Evolutionary conservation across 2,329 filamentous ascomycete genomes (phyloP), one percentile per base, ranked within the genome.

Genomic region (Aspergillus quadrilineatus): DNA sequence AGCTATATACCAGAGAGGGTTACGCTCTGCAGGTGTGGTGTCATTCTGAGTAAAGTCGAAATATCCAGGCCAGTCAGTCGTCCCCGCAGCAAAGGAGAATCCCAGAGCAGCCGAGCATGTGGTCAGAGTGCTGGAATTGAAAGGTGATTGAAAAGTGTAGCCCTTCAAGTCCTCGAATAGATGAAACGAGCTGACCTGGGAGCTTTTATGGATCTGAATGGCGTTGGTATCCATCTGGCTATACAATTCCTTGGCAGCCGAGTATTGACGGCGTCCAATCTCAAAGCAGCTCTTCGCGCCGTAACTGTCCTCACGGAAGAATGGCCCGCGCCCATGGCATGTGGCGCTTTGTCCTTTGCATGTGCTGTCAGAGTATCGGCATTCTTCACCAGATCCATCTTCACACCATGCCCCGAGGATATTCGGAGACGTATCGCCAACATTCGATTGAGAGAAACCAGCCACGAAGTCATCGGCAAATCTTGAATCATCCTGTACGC

Each of bases 11-110:
- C 93, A 97, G 4, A 97, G 75, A 0, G 91, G 91, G 61, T 89
- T 92, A 22, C 82, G 83, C 41, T 87, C 82, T 0, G 76, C 69
- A 7, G 90, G 87, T n/a, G 86, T 87, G 0, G 87, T 87, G 62
- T 89, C 84, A 62, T 92, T 92, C 69, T 97, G 93, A 1, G 90
- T 94, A 70, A 97, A 97, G 73, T 97, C 93, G 67, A 96, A 96
- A 0, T 86, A 86, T 0, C 93, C 93, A 0, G 93, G 92, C 5
- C 93, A 91, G 70, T 97, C 93, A 0, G 90, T 90, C 0, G 93
- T 97, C 9, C 93, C 93, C 1, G 90, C 93, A 0, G 93, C 93
- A 69, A 97, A 97, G 0, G 89, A 92, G 70, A 94, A 96, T 5
- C 93, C 93, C 58, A 97, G 77, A 0, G 92, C 91, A 0, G 92